These are phyloP conservation scores for Colletotrichum siamense DNA, from an alignment of 2,329 filamentous ascomycete genomes.

Conservation along the genomic window DNA sequence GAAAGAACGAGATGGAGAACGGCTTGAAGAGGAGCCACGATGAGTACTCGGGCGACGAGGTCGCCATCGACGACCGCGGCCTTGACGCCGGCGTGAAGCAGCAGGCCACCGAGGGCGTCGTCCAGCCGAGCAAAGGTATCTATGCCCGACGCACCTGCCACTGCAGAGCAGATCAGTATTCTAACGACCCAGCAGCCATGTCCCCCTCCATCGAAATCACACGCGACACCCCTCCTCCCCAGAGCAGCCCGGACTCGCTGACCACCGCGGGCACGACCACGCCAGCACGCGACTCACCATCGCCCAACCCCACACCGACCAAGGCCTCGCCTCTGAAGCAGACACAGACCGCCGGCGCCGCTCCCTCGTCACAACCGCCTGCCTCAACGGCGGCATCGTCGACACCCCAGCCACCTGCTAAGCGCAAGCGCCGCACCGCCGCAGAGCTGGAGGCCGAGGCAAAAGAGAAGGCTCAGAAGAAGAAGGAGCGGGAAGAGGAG, in stretches of 20 bases:
- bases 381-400: conserved; percentile 3
- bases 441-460: conserved; percentile 43
- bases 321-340: neutral
- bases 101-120: conserved; percentile 1
- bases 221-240: conserved; percentile 15
- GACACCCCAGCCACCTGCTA: conserved; percentile 36
- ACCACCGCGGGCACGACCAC: conserved; percentile 49
- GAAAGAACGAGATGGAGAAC: conserved; percentile 40
- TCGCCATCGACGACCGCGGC: conserved; percentile 24
- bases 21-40: conserved; percentile 53
- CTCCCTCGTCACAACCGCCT: neutral
- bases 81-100: conserved; percentile 13
- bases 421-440: conserved; percentile 48
- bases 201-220: neutral
- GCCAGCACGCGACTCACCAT: conserved; percentile 40
- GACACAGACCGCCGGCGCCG: neutral
- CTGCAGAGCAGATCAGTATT: neutral
- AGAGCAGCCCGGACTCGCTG: conserved; percentile 29
- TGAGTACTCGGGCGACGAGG: conserved; percentile 43
- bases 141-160: neutral
- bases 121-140: conserved; percentile 7
- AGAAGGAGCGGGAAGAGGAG: conserved; percentile 31
- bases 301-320: conserved; percentile 27
- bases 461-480: conserved; percentile 31
- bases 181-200: neutral